Evolutionary conservation across 1,139 yeast species (phyloP), one percentile per base, ranked within the genome.

Genomic region (Geotrichum restrictum): DNA sequence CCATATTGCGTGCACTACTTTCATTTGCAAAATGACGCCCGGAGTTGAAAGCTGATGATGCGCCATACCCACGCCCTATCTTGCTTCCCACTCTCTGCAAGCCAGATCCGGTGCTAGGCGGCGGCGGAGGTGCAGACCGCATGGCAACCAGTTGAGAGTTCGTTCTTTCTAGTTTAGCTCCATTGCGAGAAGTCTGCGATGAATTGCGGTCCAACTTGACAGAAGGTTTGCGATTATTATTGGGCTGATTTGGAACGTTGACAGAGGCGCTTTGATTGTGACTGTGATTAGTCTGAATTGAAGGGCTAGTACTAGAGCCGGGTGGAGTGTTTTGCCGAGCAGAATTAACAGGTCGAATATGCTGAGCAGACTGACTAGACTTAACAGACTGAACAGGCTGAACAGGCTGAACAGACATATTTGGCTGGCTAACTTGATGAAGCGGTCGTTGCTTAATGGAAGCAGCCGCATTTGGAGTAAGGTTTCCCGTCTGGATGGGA

Each of bases 71-170:
- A 22, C 16, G 18, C 16, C 40, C 48, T 24, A 32, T 51, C 24
- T 32, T 51, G 36, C 54, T 51, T n/a, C 45, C 40, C 8, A 48
- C 45, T 21, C 54, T 33, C 24, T 43, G 51, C 13, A 51, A 29
- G 1, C 48, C 48, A 3, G 47, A 24, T 11, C 41, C 40, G 13
- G 48, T 24, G 10, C 39, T 45, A 40, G 49, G 33, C 2, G 87
- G 85, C 1, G 87, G 85, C 0, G 91, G 93, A 1, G 94, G 94
- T 0, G 94, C 91, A 3, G 77, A 81, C 60, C 94, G 71, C 55
- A 75, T 76, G 0, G 94, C 91, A 11, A 83, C 79, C 22, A 85
- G 65, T 52, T 57, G 61, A 31, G 54, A 51, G 1, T 47, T 50
- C 2, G 54, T 51, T 24, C 51, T 21, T 24, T 45, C 32, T 6